Base-by-base conservation (phyloP, 2,329 filamentous ascomycete genomes). In the Tolypocladium tundrense region DNA sequence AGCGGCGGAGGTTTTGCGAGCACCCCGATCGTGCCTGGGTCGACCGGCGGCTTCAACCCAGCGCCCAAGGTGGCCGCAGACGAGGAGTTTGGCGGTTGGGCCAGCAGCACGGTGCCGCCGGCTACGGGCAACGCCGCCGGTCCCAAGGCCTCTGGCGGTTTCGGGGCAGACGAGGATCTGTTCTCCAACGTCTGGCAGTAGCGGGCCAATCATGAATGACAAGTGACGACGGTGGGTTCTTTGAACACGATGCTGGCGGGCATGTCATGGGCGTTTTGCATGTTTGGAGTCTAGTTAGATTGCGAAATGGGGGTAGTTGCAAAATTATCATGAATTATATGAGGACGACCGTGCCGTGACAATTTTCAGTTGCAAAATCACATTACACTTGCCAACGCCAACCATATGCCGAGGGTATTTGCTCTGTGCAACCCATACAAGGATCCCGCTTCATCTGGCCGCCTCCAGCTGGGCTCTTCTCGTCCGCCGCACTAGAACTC, bases 131-230 rank as follows among this genome's bases (percentile, higher is more conserved):
- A 70, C 54, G 72, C 72, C 31, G 68, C 73, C 35, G 67, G 72
- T 16, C 73, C 79, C 54, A 83, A 88, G 73, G 76, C 86, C 40
- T 74, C 80, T 33, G 75, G 79, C 27, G 82, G 82, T 16, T 83
- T 87, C 64, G 85, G 82, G 24, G 84, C 80, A 56, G 86, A 84
- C 57, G 93, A 97, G 63, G 93, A 97, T 75, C 72, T 97, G 67
- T 97, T 97, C 73, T 91, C 88, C 39, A 97, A 97, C 72, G 93
- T 97, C 54, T 97, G 93, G 93, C 83, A 91, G 75, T 97, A 73
- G 55, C 31, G 21, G 21, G 21, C 16, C 19, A n/a, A 33, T 24
- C 3, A 21, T 5, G 33, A 40, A 31, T 27, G 55, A 10, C 48
- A 41, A 4, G 21, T 21, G 42, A 24, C 24, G 35, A 43, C 42